phyloP scores from a whole-genome alignment of 176 grass and related monocot genomes.

The Hyparrhenia diplandra region DNA sequence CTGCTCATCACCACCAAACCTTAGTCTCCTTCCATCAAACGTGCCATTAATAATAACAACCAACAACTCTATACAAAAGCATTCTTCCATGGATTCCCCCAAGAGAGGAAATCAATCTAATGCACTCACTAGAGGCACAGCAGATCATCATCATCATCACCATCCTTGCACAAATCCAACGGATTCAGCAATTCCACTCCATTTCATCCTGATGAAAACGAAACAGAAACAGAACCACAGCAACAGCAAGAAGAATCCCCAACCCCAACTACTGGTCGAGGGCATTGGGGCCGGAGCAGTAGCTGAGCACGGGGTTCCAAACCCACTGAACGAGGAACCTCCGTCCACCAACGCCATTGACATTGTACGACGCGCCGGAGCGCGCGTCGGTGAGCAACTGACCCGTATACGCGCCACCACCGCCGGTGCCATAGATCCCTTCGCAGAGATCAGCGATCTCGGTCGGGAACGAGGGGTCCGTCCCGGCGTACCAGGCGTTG shows the following conservation, averaged over 20 bases:
- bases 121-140: too few species aligned
- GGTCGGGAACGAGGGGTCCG: conserved; percentile 75
- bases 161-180: too few species aligned
- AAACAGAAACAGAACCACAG: not conserved
- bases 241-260: too few species aligned
- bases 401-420: conserved; percentile 71
- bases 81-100: too few species aligned
- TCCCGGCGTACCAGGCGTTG: conserved; percentile 91
- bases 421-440: conserved; percentile 92
- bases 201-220: not conserved
- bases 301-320: conserved; percentile 80
- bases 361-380: conserved; percentile 69
- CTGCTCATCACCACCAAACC: too few species aligned
- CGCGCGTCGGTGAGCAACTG: conserved; percentile 59
- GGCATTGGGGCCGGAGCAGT: conserved; percentile 94
- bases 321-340: conserved; percentile 92
- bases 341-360: conserved; percentile 58
- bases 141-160: too few species aligned
- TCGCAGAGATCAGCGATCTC: conserved; percentile 94
- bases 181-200: not conserved
- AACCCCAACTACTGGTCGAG: conserved; percentile 48
- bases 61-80: too few species aligned
- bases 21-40: too few species aligned
- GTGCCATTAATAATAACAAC: too few species aligned
- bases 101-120: too few species aligned